Percentiles rank a stretch among this genome's conserved stretches.
Conservation (phyloP, 2,329 filamentous ascomycete genomes). For the Sarocladiaceae sp. region DNA sequence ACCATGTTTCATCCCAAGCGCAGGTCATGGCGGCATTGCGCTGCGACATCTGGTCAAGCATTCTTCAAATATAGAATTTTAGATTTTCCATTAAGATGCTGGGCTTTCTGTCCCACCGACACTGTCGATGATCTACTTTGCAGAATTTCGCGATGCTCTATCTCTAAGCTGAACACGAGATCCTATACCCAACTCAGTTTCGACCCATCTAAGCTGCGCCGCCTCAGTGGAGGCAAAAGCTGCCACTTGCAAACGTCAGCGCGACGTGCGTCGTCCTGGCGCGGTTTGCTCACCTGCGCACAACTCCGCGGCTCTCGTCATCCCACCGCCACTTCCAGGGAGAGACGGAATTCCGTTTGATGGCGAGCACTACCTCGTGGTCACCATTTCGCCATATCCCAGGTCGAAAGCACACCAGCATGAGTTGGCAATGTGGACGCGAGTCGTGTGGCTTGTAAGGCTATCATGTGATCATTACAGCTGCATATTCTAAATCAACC, state of each 20-base stretch:
- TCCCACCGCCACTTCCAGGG: neutral
- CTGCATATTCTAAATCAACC: too few species aligned
- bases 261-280: slow-evolving; percentile 1
- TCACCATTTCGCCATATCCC: neutral
- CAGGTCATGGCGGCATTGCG: neutral
- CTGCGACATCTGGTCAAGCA: neutral
- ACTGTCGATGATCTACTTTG: neutral
- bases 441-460: too few species aligned
- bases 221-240: neutral
- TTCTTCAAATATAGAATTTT: neutral
- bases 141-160: too few species aligned
- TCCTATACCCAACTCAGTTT: too few species aligned
- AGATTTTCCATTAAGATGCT: neutral
- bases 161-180: too few species aligned
- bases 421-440: too few species aligned
- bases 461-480: neutral
- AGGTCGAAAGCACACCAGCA: neutral
- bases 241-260: slow-evolving; percentile 4
- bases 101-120: too few species aligned
- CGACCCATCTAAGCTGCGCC: slow-evolving; percentile 7
- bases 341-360: neutral
- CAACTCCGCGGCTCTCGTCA: neutral
- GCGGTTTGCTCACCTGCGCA: neutral
- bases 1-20: slow-evolving; percentile 7
- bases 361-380: slow-evolving; percentile 5